Percentiles rank a stretch among this genome's conserved stretches.
Conservation (phyloP, 495 filamentous ascomycete species). For the Thozetella sp. region DNA sequence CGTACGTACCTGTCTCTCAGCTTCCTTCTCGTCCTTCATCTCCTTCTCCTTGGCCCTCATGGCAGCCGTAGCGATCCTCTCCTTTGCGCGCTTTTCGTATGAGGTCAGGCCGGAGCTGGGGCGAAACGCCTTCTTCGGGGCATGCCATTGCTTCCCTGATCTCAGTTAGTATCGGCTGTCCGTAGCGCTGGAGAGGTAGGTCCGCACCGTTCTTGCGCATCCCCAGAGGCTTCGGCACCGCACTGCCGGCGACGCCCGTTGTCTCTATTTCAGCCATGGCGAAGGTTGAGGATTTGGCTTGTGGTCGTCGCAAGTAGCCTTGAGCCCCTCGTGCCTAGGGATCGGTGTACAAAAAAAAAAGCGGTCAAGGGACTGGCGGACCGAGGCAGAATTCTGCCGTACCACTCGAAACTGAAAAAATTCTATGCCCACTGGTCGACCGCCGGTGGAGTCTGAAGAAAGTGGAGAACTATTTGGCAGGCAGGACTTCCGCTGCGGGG, state of each 20-base stretch:
- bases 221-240: constrained; percentile 40
- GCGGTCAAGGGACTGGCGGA: background rate
- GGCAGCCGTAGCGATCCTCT: constrained; percentile 64
- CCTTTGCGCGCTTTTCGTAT: constrained; percentile 72
- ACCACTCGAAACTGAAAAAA: background rate
- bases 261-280: background rate
- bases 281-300: background rate
- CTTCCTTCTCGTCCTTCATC: constrained; percentile 94
- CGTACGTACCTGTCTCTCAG: constrained; percentile 71
- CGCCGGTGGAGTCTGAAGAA: background rate
- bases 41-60: constrained; percentile 90
- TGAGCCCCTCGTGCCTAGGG: too few relatives aligned
- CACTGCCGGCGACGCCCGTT: background rate
- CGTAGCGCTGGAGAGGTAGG: background rate
- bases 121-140: constrained; percentile 81
- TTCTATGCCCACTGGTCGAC: background rate
- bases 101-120: constrained; percentile 74
- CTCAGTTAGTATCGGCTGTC: constrained; percentile 6
- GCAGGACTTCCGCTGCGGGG: too few relatives aligned
- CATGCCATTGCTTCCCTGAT: constrained; percentile 95
- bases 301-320: background rate
- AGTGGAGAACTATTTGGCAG: background rate
- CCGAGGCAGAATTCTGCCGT: background rate
- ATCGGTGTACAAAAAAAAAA: background rate
- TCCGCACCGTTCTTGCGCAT: constrained; percentile 67